Percentiles rank a stretch among this genome's conserved stretches.
Evolutionary conservation across 176 grass and related monocot genomes (phyloP).

Genomic region (Alopecurus myosuroides): DNA sequence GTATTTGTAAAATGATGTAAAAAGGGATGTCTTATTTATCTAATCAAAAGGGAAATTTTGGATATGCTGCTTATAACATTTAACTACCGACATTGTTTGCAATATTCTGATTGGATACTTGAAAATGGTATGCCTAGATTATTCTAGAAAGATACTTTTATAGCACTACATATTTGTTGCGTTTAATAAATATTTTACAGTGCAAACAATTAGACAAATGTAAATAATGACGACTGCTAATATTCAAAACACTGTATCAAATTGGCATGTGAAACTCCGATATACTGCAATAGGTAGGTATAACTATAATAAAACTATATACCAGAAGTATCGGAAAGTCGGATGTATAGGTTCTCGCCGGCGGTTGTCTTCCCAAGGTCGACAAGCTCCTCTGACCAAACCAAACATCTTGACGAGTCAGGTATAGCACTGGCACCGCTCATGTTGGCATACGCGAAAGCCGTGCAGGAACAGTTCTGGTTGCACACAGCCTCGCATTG

Average conservation of each 20-base stretch:
- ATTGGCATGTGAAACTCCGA: background rate
- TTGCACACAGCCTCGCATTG: background rate
- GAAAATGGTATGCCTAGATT: background rate
- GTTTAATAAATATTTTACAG: background rate
- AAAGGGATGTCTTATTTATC: too few relatives aligned
- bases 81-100: too few relatives aligned
- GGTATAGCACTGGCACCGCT: background rate
- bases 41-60: too few relatives aligned
- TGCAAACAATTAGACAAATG: background rate
- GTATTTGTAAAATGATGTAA: too few relatives aligned
- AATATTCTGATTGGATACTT: background rate
- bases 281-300: background rate
- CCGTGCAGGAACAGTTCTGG: conserved; percentile 41
- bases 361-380: background rate
- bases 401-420: conserved; percentile 22
- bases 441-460: conserved; percentile 19
- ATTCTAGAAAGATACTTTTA: background rate
- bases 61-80: too few relatives aligned
- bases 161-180: too few relatives aligned
- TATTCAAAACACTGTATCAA: background rate
- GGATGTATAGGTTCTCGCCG: conserved; percentile 36
- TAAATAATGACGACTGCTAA: background rate
- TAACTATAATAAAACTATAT: background rate
- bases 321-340: conserved; percentile 33
- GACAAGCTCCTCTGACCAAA: conserved; percentile 36